A percentile compares a stretch with the other conserved stretches of the same genome.
phyloP scores from a whole-genome alignment of 352 stramenopile species.

The Globisporangium sylvaticum region DNA sequence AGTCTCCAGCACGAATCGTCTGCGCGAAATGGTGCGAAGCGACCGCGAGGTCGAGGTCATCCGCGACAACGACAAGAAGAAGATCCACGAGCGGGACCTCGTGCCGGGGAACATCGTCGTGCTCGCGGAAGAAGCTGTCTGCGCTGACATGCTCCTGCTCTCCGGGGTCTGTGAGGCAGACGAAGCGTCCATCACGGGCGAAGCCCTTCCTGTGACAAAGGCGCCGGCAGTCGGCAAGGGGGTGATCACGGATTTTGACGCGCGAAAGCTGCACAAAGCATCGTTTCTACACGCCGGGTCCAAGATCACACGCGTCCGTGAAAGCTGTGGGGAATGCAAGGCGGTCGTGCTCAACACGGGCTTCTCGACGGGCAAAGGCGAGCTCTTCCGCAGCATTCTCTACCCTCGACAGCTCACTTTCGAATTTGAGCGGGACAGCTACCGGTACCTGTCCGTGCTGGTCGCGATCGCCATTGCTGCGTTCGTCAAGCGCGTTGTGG shows the following conservation, averaged over 20 bases:
- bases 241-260: slow-evolving; percentile 24
- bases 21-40: slow-evolving; percentile 49
- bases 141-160: slow-evolving; percentile 55
- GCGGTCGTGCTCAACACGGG: slow-evolving; percentile 54
- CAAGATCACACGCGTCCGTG: slow-evolving; percentile 15
- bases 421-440: slow-evolving; percentile 62
- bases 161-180: slow-evolving; percentile 58
- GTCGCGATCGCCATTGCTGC: slow-evolving; percentile 11
- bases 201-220: slow-evolving; percentile 71
- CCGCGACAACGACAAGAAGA: slow-evolving; percentile 36
- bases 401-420: slow-evolving; percentile 49
- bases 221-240: slow-evolving; percentile 21
- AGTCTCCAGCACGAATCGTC: slow-evolving; percentile 54
- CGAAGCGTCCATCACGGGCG: slow-evolving; percentile 69
- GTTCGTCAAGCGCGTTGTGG: slow-evolving; percentile 32
- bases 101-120: slow-evolving; percentile 69
- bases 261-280: slow-evolving; percentile 32
- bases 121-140: slow-evolving; percentile 50
- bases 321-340: slow-evolving; percentile 17
- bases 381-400: slow-evolving; percentile 64
- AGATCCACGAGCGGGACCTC: slow-evolving; percentile 47
- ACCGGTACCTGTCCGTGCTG: slow-evolving; percentile 45
- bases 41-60: slow-evolving; percentile 31
- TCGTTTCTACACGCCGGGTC: slow-evolving; percentile 57
- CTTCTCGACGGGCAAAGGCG: slow-evolving; percentile 57